Base-by-base conservation (phyloP, 1,284 basidiomycete genomes). In the Ganoderma sinense region DNA sequence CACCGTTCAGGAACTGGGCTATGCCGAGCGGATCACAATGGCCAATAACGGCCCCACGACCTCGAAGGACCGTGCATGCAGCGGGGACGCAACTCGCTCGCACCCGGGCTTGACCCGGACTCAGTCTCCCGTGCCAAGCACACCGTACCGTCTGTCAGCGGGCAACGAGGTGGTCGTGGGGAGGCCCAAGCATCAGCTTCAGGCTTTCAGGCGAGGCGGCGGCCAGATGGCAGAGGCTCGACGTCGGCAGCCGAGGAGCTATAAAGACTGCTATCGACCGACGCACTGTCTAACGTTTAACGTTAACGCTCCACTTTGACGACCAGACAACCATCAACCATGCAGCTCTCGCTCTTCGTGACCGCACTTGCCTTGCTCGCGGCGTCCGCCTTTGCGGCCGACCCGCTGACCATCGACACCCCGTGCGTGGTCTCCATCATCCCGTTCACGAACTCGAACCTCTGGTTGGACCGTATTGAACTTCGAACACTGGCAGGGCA, bases 351-450 rank as follows among this genome's bases (percentile, higher is more conserved):
- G 48, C 48, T 51, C 48, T 51, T 51, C 48, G 23, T 20, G 20
- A 51, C 48, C 48, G 48, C 20, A n/a, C 48, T 51, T 5, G 48
- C 48, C 8, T 51, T 23, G 11, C 48, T 51, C 23, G 48, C 48
- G 23, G 48, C 48, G 48, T 51, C 48, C 11, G 48, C n/a, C 3
- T 51, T 26, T 14, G 48, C 48, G 10, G 48, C 48, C 4, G 48
- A 51, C 48, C 48, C 48, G 48, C 13, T 51, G 48, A 51, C 48
- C 48, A 51, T 51, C 48, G 48, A 51, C 23, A 51, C 48, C 48
- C 48, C 48, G 48, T 51, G 48, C 23, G 48, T 51, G 23, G 13
- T 51, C 48, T n/a, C 20, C 3, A 23, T 48, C 45, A 20, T 23
- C 20, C 45, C n/a, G n/a, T n/a, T n/a, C n/a, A n/a, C n/a, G n/a